These are phyloP conservation scores for Knufia fluminis DNA, from an alignment of 2,329 filamentous ascomycete genomes.

Conservation along the genomic window DNA sequence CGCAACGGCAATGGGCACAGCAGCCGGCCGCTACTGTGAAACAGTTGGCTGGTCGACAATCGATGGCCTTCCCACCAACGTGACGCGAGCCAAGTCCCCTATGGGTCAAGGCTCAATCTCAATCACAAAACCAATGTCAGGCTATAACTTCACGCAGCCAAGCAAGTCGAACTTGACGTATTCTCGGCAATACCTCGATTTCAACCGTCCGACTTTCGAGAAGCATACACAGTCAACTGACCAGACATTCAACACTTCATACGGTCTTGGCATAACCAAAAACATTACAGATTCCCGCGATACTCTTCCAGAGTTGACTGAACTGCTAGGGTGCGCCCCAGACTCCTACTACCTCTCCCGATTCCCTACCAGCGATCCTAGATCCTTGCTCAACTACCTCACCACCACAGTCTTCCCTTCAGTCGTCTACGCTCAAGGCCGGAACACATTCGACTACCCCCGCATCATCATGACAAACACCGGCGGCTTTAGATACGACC, in stretches of 20 bases:
- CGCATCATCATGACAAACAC: slow-evolving; percentile 54
- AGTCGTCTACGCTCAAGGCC: slow-evolving; percentile 41
- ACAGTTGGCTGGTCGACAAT: slow-evolving; percentile 60
- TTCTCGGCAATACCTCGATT: slow-evolving; percentile 57
- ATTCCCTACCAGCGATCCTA: slow-evolving; percentile 42
- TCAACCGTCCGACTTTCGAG: slow-evolving; percentile 57
- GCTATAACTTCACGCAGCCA: slow-evolving; percentile 25
- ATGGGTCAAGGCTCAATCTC: slow-evolving; percentile 15
- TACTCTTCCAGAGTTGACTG: slow-evolving; percentile 44
- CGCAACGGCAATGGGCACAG: slow-evolving; percentile 50
- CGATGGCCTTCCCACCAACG: slow-evolving; percentile 44
- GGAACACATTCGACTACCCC: slow-evolving; percentile 39
- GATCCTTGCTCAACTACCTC: slow-evolving; percentile 49
- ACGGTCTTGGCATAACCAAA: slow-evolving; percentile 39
- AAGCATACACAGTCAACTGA: slow-evolving; percentile 51
- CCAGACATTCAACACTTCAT: slow-evolving; percentile 40
- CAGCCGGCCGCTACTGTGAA: slow-evolving; percentile 59
- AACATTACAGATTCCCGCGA: slow-evolving; percentile 44
- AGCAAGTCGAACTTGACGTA: slow-evolving; percentile 34
- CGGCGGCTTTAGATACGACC: slow-evolving; percentile 52
- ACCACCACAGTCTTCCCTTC: slow-evolving; percentile 40
- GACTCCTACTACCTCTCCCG: slow-evolving; percentile 51
- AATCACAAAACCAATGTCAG: slow-evolving; percentile 12
- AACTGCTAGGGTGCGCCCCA: slow-evolving; percentile 52
- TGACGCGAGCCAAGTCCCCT: slow-evolving; percentile 18